Conservation (phyloP, 306 rosid genomes). For the Lathyrus oleraceus region DNA sequence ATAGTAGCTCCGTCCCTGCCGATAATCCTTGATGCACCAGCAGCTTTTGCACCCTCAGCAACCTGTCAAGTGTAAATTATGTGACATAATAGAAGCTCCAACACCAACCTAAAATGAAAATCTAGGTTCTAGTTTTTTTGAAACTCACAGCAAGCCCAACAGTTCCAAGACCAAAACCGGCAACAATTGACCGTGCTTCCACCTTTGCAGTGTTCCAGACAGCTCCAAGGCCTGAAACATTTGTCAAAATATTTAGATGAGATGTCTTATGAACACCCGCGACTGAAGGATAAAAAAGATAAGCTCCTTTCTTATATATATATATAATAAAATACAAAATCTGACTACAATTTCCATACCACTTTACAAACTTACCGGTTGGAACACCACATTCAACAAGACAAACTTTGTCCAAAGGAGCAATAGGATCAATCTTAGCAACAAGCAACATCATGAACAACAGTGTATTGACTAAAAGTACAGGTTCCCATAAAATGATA, state of each 20-base stretch:
- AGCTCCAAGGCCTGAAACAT: slow-evolving; percentile 84
- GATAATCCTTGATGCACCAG: slow-evolving; percentile 88
- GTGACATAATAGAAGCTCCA: slow-evolving; percentile 9
- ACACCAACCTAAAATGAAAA: slow-evolving; percentile 30
- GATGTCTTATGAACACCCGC: no score
- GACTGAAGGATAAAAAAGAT: no score
- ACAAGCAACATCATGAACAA: slow-evolving; percentile 97
- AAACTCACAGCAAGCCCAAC: slow-evolving; percentile 94
- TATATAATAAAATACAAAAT: not conserved
- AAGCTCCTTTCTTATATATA: not conserved
- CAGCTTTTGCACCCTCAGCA: slow-evolving; percentile 96
- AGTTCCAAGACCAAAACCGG: slow-evolving; percentile 91
- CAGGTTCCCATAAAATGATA: slow-evolving; percentile 98
- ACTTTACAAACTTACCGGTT: slow-evolving; percentile 39
- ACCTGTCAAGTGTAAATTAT: slow-evolving; percentile 53
- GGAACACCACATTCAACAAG: slow-evolving; percentile 98
- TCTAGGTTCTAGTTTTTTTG: not conserved
- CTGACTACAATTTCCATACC: not conserved
- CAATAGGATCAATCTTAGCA: slow-evolving; percentile 83
- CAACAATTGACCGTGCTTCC: slow-evolving; percentile 82
- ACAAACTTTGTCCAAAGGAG: slow-evolving; percentile 91
- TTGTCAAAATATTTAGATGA: no score
- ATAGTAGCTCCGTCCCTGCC: no score
- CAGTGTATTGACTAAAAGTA: slow-evolving; percentile 93
- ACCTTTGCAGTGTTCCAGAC: slow-evolving; percentile 99